These are phyloP conservation scores for Colletotrichum gigasporum DNA, from an alignment of 2,329 filamentous ascomycete genomes.

Conservation along the genomic window DNA sequence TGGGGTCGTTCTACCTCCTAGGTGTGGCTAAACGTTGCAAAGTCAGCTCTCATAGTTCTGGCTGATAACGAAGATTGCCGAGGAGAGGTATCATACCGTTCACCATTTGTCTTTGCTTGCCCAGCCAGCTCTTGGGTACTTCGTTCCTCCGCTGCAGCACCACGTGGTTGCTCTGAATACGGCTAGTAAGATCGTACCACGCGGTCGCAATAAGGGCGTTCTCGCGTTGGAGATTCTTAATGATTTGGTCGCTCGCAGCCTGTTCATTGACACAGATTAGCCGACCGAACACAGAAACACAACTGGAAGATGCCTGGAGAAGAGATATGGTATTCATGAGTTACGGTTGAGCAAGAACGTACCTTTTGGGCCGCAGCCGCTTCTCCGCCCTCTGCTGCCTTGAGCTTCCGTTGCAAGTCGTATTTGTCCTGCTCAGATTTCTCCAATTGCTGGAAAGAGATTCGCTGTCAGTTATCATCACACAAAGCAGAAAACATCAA, in stretches of 20 bases:
- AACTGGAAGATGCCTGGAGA: background rate
- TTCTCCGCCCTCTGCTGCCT: constrained; percentile 60
- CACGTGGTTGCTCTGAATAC: constrained; percentile 85
- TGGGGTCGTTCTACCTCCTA: constrained; percentile 28
- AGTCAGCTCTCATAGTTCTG: constrained; percentile 1
- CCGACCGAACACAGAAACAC: background rate
- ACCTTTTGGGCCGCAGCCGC: constrained; percentile 63
- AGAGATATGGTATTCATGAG: background rate
- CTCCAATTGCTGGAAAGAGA: constrained; percentile 62
- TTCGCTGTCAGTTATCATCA: constrained; percentile 33
- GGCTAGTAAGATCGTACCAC: constrained; percentile 83
- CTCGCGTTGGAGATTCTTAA: constrained; percentile 79
- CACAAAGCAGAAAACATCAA: background rate
- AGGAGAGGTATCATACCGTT: constrained; percentile 56
- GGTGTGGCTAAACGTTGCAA: constrained; percentile 33
- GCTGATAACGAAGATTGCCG: background rate
- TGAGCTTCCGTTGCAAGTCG: constrained; percentile 64
- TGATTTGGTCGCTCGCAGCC: constrained; percentile 62
- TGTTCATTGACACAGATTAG: constrained; percentile 37
- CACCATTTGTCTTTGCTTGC: constrained; percentile 80
- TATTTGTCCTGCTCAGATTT: constrained; percentile 65
- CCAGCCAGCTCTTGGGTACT: constrained; percentile 82
- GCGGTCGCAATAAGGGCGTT: constrained; percentile 83
- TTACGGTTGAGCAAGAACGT: constrained; percentile 39
- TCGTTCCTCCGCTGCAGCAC: constrained; percentile 80